Evolutionary conservation across 108 stramenopile genomes (phyloP).

Genomic region (Cyclotella distinguenda): DNA sequence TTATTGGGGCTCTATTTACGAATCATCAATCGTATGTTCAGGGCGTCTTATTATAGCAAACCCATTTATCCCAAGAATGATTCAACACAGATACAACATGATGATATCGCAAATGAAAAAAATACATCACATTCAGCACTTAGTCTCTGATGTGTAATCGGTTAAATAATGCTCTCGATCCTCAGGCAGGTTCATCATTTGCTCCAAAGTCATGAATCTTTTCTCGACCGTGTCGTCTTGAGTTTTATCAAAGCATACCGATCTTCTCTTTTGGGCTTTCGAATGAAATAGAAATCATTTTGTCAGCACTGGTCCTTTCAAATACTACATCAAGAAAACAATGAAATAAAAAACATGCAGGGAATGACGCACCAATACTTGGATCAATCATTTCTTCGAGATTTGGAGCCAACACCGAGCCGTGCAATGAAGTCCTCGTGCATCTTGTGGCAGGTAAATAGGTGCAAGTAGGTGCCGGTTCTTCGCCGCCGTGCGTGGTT

Average conservation of each 20-base stretch:
- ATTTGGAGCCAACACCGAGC: slow-evolving; percentile 26
- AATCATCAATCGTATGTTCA: too few species aligned
- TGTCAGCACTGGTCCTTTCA: too few species aligned
- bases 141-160: too few species aligned
- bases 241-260: slow-evolving; percentile 22
- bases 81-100: too few species aligned
- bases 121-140: neutral
- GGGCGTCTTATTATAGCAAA: too few species aligned
- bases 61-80: too few species aligned
- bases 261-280: slow-evolving; percentile 46
- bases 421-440: neutral
- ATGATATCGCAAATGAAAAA: neutral
- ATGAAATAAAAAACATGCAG: too few species aligned
- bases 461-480: slow-evolving; percentile 26
- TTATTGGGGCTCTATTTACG: too few species aligned
- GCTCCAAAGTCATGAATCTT: slow-evolving; percentile 37
- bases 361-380: slow-evolving; percentile 39
- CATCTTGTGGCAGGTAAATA: slow-evolving; percentile 26
- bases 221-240: slow-evolving; percentile 27
- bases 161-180: neutral
- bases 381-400: slow-evolving; percentile 50
- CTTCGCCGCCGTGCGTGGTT: slow-evolving; percentile 13
- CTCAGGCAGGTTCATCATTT: slow-evolving; percentile 29
- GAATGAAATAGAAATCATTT: too few species aligned
- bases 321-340: too few species aligned